These are phyloP conservation scores for Passalora sequoiae DNA, from an alignment of 2,329 filamentous ascomycete species.

Conservation along the genomic window DNA sequence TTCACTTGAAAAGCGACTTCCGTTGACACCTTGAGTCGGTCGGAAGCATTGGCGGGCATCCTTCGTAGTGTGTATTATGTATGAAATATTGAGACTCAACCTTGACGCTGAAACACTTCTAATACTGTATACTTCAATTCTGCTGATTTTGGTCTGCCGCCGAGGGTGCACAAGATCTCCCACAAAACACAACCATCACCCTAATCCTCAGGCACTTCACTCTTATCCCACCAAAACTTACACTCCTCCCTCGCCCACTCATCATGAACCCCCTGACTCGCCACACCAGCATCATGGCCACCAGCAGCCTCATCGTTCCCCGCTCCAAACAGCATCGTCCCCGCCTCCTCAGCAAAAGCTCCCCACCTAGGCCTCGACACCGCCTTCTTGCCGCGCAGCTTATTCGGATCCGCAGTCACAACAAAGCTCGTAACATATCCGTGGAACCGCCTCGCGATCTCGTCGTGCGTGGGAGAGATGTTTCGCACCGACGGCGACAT, in stretches of 20 bases:
- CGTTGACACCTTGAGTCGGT: too few relatives aligned
- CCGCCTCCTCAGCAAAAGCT: slow-evolving; percentile 14
- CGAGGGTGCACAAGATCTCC: too few relatives aligned
- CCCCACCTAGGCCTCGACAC: slow-evolving; percentile 26
- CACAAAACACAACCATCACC: too few relatives aligned
- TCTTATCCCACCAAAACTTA: slow-evolving; percentile 58
- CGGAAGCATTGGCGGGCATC: too few relatives aligned
- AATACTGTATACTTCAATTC: too few relatives aligned
- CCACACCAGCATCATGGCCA: slow-evolving; percentile 37
- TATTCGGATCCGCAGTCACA: slow-evolving; percentile 32
- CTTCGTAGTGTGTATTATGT: too few relatives aligned
- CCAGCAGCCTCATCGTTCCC: slow-evolving; percentile 54
- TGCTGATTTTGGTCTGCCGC: too few relatives aligned
- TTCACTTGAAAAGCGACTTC: too few relatives aligned
- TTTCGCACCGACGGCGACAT: slow-evolving; percentile 24
- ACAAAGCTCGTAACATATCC: slow-evolving; percentile 34
- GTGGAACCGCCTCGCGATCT: slow-evolving; percentile 30
- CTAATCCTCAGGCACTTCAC: slow-evolving; percentile 33
- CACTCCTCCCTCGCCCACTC: slow-evolving; percentile 47
- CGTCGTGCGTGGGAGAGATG: slow-evolving; percentile 27
- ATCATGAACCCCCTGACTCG: slow-evolving; percentile 44
- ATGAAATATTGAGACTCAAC: too few relatives aligned
- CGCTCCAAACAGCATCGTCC: slow-evolving; percentile 51
- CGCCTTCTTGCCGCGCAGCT: slow-evolving; percentile 19
- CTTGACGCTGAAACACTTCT: too few relatives aligned